Evolutionary conservation across 2,329 filamentous ascomycete species (phyloP).

Genomic region (Cladorrhinum sp.): DNA sequence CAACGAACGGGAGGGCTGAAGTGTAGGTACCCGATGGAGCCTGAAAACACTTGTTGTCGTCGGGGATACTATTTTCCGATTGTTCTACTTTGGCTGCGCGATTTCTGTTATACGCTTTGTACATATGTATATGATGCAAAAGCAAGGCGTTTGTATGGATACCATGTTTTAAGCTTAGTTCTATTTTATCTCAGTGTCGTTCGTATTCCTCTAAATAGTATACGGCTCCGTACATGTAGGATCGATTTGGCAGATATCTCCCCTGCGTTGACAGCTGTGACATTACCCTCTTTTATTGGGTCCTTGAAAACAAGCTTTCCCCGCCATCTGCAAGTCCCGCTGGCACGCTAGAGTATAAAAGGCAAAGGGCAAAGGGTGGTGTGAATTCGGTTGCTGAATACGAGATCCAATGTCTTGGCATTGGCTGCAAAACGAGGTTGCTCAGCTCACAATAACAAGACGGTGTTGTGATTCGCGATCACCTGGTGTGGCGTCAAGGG

Average conservation of each 20-base stretch:
- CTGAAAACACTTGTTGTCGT: neutral
- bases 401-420: neutral
- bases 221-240: too few relatives aligned
- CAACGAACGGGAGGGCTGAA: neutral
- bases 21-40: neutral
- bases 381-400: neutral
- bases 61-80: neutral
- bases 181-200: too few relatives aligned
- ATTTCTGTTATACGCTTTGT: neutral
- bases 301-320: neutral
- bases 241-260: too few relatives aligned
- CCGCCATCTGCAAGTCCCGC: neutral
- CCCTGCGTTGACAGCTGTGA: too few relatives aligned
- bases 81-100: neutral
- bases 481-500: neutral
- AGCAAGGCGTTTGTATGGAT: too few relatives aligned
- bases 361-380: neutral
- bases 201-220: too few relatives aligned
- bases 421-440: neutral
- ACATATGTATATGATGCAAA: too few relatives aligned
- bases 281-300: neutral
- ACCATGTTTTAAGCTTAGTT: too few relatives aligned
- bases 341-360: neutral
- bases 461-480: neutral
- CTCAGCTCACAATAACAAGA: neutral